phyloP scores from a whole-genome alignment of 1,284 basidiomycete species.

The Heliocybe sulcata region DNA sequence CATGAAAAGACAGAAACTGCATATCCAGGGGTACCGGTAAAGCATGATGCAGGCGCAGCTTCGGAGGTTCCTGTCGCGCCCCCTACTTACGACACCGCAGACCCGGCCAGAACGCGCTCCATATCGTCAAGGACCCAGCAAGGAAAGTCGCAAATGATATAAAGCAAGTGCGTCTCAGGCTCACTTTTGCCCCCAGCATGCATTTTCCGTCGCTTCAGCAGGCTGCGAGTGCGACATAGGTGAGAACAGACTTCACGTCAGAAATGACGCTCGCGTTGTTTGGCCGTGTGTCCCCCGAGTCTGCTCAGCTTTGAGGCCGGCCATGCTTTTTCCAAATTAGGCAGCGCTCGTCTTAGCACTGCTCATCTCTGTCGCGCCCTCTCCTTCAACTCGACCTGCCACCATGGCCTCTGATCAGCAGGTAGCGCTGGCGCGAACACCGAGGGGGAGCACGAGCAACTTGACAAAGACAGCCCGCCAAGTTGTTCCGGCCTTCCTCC shows the following conservation, averaged over 20 bases:
- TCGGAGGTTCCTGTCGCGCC: too few relatives aligned
- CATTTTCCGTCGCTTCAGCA: neutral
- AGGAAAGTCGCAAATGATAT: too few relatives aligned
- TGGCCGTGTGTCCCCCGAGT: neutral
- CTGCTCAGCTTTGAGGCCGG: neutral
- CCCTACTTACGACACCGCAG: too few relatives aligned
- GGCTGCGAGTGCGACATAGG: too few relatives aligned
- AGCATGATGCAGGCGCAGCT: too few relatives aligned
- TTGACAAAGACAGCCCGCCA: conserved; percentile 47
- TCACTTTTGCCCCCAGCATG: neutral
- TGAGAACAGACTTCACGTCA: neutral
- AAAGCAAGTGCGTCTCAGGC: too few relatives aligned
- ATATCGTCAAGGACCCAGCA: too few relatives aligned
- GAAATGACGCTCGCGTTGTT: conserved; percentile 1
- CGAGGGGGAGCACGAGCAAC: conserved; percentile 32
- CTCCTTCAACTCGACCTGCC: neutral
- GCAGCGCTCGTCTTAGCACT: neutral
- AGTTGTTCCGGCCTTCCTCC: conserved; percentile 80
- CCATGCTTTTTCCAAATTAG: neutral
- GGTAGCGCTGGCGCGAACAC: conserved; percentile 43
- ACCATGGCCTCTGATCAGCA: conserved; percentile 33
- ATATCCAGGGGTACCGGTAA: too few relatives aligned
- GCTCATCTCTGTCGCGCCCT: neutral
- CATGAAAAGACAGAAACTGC: too few relatives aligned
- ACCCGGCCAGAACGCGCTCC: too few relatives aligned